phyloP scores from a whole-genome alignment of 2,329 filamentous ascomycete species.

The Myriosclerotinia scirpicola region DNA sequence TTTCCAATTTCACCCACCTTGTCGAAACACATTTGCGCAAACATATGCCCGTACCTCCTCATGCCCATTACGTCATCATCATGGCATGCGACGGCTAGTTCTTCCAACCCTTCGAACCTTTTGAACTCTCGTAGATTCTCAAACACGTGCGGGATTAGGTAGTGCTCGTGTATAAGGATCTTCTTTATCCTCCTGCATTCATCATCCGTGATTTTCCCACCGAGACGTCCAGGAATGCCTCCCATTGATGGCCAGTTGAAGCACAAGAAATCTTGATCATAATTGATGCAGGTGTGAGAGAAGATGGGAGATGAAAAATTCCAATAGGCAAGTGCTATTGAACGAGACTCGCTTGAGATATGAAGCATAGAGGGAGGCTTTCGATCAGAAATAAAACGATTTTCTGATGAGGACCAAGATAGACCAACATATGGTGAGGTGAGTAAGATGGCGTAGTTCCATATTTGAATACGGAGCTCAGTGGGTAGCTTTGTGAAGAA shows the following conservation, averaged over 20 bases:
- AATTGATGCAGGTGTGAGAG: constrained; percentile 15
- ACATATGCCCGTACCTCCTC: constrained; percentile 16
- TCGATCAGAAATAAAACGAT: constrained; percentile 13
- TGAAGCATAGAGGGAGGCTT: constrained; percentile 14
- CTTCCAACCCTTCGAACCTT: constrained; percentile 13
- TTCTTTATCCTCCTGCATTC: constrained; percentile 15
- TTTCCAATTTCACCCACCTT: neutral
- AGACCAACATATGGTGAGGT: constrained; percentile 11
- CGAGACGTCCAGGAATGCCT: constrained; percentile 7
- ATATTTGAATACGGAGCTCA: constrained; percentile 16
- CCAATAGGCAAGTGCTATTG: constrained; percentile 17
- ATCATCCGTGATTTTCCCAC: constrained; percentile 8
- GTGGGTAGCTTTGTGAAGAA: constrained; percentile 14
- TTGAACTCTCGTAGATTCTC: constrained; percentile 15
- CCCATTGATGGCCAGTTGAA: constrained; percentile 19
- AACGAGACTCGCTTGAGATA: constrained; percentile 19
- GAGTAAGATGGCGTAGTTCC: constrained; percentile 15
- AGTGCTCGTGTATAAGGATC: constrained; percentile 17
- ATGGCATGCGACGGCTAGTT: constrained; percentile 12
- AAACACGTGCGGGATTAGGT: constrained; percentile 17
- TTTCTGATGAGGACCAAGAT: constrained; percentile 4
- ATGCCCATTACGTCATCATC: constrained; percentile 10
- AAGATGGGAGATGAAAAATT: constrained; percentile 5
- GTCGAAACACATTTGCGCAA: constrained; percentile 14
- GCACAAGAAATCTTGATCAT: constrained; percentile 18